Percentiles rank a stretch among this genome's conserved stretches.
Conservation (phyloP, 1,284 basidiomycete genomes). For the Melampsora abietis-canadensis region DNA sequence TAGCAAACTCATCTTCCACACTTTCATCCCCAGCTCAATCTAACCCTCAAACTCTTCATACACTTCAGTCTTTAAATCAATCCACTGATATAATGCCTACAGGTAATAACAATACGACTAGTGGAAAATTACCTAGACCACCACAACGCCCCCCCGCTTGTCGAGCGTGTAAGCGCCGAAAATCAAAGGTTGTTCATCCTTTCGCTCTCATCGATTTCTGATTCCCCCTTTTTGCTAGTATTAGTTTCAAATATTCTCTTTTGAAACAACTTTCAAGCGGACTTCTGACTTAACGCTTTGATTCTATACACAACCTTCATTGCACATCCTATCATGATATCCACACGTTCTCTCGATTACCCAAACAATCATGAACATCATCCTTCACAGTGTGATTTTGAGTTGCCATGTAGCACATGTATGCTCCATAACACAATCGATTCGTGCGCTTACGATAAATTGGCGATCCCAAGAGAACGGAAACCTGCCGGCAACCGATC, state of each 20-base stretch:
- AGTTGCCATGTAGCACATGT: conserved; percentile 37
- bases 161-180: conserved; percentile 42
- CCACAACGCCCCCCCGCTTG: conserved; percentile 41
- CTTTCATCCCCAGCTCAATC: not conserved
- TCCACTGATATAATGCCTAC: not conserved
- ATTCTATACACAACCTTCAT: too few species aligned
- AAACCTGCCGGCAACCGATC: conserved; percentile 9
- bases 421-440: conserved; percentile 39
- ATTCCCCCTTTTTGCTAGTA: not conserved
- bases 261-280: too few species aligned
- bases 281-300: too few species aligned
- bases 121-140: conserved; percentile 28
- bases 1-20: not conserved
- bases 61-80: not conserved
- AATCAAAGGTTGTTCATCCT: conserved; percentile 37
- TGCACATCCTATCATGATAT: not conserved
- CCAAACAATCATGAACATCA: not conserved
- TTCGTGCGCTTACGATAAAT: conserved; percentile 27
- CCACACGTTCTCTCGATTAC: not conserved
- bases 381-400: conserved; percentile 40
- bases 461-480: conserved; percentile 33
- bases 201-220: conserved; percentile 7
- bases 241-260: not conserved
- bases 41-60: not conserved
- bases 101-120: not conserved